phyloP scores from a whole-genome alignment of 208 protist genomes.

The Leishmania tarentolae region DNA sequence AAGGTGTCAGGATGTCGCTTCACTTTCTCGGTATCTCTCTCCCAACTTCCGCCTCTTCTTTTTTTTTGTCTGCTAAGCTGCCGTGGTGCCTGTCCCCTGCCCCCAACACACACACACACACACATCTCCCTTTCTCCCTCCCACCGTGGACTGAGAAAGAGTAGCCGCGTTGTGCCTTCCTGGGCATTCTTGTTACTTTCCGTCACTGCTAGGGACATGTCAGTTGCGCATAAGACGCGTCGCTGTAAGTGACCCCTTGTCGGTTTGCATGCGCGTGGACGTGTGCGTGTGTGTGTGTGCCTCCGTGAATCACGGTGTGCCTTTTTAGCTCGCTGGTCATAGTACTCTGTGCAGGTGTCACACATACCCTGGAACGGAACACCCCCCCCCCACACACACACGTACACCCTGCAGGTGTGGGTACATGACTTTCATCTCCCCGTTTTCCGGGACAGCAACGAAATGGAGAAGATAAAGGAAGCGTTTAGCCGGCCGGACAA shows the following conservation, averaged over 20 bases:
- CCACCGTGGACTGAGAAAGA: not conserved
- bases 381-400: no score
- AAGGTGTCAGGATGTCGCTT: no score
- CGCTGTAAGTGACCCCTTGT: not conserved
- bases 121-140: not conserved
- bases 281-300: not conserved
- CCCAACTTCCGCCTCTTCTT: not conserved
- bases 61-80: not conserved
- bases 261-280: not conserved
- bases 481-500: constrained; percentile 20
- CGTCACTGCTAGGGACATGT: no score
- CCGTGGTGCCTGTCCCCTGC: no score
- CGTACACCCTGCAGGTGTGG: not conserved
- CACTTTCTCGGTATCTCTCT: not conserved
- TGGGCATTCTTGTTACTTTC: not conserved
- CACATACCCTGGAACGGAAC: not conserved
- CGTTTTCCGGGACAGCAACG: not conserved
- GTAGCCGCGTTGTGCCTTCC: not conserved
- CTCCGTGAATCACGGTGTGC: not conserved
- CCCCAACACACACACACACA: not conserved
- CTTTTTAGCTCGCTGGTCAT: not conserved
- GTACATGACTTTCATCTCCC: not conserved
- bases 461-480: constrained; percentile 34
- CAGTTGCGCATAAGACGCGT: not conserved
- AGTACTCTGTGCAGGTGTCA: not conserved